phyloP scores from a whole-genome alignment of 768 basidiomycete species.

The Psilocybe cyanescens region DNA sequence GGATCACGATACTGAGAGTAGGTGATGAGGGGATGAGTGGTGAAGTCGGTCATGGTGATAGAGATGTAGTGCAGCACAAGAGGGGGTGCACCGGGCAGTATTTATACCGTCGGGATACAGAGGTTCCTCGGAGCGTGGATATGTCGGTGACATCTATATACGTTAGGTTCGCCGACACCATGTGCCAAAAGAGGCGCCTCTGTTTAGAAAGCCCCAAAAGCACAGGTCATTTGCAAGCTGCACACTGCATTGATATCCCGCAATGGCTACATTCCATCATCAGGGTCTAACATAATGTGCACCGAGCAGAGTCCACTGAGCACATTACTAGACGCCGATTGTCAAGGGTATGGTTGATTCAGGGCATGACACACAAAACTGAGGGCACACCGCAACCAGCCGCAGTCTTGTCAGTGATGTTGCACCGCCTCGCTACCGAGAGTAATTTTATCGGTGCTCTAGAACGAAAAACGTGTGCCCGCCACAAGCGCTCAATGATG shows the following conservation, averaged over 20 bases:
- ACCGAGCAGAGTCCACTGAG: neutral
- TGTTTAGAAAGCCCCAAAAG: slow-evolving; percentile 1
- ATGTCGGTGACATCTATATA: neutral
- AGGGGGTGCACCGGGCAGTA: neutral
- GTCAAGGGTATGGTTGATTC: slow-evolving; percentile 7
- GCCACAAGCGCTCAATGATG: neutral
- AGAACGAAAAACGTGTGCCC: slow-evolving; percentile 13
- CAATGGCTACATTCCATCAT: neutral
- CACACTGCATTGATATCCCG: slow-evolving; percentile 3
- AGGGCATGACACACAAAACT: slow-evolving; percentile 14
- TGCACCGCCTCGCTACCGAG: slow-evolving; percentile 16
- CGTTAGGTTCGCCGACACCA: neutral
- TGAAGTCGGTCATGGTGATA: slow-evolving; percentile 28
- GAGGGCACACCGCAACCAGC: neutral
- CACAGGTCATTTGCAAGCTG: neutral
- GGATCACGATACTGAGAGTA: slow-evolving; percentile 38
- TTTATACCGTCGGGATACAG: slow-evolving; percentile 13
- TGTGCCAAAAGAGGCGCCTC: neutral
- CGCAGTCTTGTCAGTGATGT: slow-evolving; percentile 2
- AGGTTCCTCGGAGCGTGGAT: slow-evolving; percentile 6
- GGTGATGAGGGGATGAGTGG: slow-evolving; percentile 39
- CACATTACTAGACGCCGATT: neutral
- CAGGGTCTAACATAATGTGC: neutral
- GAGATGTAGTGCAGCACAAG: neutral
- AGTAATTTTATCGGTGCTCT: slow-evolving; percentile 2